phyloP scores from a whole-genome alignment of 169 alveolate species.

The Ichthyophthirius multifiliis region DNA sequence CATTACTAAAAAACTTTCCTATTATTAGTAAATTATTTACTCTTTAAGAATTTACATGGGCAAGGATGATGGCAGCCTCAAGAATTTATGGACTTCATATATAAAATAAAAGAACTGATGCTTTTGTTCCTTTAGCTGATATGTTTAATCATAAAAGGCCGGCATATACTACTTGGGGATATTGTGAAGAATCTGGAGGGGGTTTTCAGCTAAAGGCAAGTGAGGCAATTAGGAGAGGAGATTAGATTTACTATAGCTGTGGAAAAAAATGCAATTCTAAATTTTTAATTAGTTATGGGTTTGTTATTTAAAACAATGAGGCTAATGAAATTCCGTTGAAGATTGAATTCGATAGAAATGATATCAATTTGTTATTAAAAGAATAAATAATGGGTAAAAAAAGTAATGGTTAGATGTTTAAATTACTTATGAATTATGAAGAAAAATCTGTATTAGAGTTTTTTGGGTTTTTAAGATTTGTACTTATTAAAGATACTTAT shows the following conservation, averaged over 20 bases:
- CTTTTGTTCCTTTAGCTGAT: slow-evolving; percentile 83
- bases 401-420: slow-evolving; percentile 14
- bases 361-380: slow-evolving; percentile 21
- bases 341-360: slow-evolving; percentile 22
- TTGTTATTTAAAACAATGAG: slow-evolving; percentile 56
- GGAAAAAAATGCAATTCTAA: slow-evolving; percentile 83
- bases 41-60: slow-evolving; percentile 68
- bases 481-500: slow-evolving; percentile 13
- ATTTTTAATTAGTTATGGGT: slow-evolving; percentile 81
- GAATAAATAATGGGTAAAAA: slow-evolving; percentile 12
- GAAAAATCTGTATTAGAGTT: slow-evolving; percentile 33
- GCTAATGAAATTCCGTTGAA: slow-evolving; percentile 43
- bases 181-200: slow-evolving; percentile 56
- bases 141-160: slow-evolving; percentile 84
- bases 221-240: slow-evolving; percentile 58
- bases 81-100: slow-evolving; percentile 78
- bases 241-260: slow-evolving; percentile 60
- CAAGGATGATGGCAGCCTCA: slow-evolving; percentile 74
- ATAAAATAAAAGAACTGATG: slow-evolving; percentile 77
- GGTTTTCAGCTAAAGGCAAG: slow-evolving; percentile 78
- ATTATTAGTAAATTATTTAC: slow-evolving; percentile 60
- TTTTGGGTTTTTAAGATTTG: slow-evolving; percentile 35
- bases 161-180: slow-evolving; percentile 79
- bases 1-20: slow-evolving; percentile 57
- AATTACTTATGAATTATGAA: slow-evolving; percentile 19